Conservation (phyloP, 371 early-diverging fungal genomes). For the Apophysomyces trapeziformis region DNA sequence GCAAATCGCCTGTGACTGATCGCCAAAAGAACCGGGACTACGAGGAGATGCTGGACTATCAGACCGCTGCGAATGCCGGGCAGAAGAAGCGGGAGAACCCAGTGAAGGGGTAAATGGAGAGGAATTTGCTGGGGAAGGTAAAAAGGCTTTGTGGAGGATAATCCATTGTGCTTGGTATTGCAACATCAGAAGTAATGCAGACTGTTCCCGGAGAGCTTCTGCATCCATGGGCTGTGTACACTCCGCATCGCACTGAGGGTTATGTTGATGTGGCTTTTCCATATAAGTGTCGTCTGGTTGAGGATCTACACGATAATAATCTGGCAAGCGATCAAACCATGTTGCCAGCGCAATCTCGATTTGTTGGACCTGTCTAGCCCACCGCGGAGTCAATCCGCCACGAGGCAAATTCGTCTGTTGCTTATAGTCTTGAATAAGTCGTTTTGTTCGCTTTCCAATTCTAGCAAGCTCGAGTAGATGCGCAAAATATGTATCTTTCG, state of each 20-base stretch:
- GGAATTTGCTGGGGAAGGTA: conserved; percentile 24
- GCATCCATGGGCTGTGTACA: conserved; percentile 27
- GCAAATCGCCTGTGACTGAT: conserved; percentile 44
- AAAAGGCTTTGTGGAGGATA: conserved; percentile 41
- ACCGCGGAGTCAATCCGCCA: conserved; percentile 30
- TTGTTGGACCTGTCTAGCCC: conserved; percentile 34
- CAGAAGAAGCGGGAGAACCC: conserved; percentile 12
- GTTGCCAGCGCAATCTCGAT: conserved; percentile 40
- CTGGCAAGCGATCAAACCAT: conserved; percentile 46
- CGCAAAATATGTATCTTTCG: conserved; percentile 47
- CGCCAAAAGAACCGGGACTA: conserved; percentile 24
- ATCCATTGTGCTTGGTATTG: conserved; percentile 55
- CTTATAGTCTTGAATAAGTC: conserved; percentile 34
- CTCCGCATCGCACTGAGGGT: not conserved
- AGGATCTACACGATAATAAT: conserved; percentile 39
- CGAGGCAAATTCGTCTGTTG: conserved; percentile 18
- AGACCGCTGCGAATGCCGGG: not conserved
- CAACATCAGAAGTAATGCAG: conserved; percentile 43
- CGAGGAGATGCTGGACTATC: conserved; percentile 17
- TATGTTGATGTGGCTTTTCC: not conserved
- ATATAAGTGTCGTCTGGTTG: conserved; percentile 16
- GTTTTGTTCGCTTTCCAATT: conserved; percentile 41
- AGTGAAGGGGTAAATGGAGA: conserved; percentile 25
- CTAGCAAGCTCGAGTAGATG: conserved; percentile 37
- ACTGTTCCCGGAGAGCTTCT: conserved; percentile 29